Conservation (phyloP, 768 basidiomycete species). For the Kwoniella sp. region DNA sequence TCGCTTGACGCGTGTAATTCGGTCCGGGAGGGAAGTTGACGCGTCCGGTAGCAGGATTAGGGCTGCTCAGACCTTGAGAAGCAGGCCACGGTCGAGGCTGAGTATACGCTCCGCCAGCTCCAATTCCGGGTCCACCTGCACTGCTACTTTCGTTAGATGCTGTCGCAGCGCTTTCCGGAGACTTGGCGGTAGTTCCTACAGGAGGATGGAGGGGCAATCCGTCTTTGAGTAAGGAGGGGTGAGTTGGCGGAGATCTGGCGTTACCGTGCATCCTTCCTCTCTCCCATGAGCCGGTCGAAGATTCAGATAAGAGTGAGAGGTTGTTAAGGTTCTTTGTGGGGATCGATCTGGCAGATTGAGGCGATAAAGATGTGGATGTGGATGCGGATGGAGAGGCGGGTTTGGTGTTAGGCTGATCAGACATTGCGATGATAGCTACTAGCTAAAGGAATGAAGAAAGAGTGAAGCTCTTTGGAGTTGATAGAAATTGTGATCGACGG, state of each 20-base stretch:
- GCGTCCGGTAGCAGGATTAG: conserved; percentile 17
- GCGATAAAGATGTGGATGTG: neutral
- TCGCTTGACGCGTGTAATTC: conserved; percentile 45
- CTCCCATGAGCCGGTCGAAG: conserved; percentile 54
- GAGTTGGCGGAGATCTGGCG: conserved; percentile 39
- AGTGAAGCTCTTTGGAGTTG: too few species aligned
- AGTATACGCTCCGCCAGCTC: neutral
- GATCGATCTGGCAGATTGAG: conserved; percentile 18
- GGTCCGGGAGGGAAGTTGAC: conserved; percentile 20
- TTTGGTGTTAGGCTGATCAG: neutral
- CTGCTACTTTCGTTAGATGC: neutral
- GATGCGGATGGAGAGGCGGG: neutral
- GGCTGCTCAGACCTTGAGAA: conserved; percentile 10
- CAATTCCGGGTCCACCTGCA: neutral
- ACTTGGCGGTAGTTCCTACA: neutral
- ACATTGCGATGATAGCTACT: neutral
- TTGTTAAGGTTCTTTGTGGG: conserved; percentile 31
- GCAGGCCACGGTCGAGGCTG: conserved; percentile 20
- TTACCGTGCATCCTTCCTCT: conserved; percentile 42
- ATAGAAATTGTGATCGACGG: too few species aligned
- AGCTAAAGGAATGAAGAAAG: too few species aligned
- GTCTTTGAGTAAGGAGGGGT: conserved; percentile 8
- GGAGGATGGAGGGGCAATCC: neutral
- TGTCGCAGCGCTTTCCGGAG: neutral
- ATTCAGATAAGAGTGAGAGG: conserved; percentile 44